Percentiles rank a stretch among this genome's conserved stretches.
Evolutionary conservation across 1,139 yeast species (phyloP).

Genomic region (Scheffersomyces titani): DNA sequence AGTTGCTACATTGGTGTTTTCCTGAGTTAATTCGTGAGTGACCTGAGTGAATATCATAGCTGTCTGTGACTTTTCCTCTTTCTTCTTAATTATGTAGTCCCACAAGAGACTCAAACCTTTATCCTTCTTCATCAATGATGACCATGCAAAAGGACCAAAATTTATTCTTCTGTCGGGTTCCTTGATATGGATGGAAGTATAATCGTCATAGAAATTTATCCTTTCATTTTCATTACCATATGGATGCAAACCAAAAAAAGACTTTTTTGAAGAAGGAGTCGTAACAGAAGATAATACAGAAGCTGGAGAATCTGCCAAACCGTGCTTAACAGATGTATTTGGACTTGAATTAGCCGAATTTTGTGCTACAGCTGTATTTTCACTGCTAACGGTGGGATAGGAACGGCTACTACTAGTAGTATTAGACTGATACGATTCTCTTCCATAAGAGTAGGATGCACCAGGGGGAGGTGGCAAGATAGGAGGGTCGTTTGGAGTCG

Average conservation of each 20-base stretch:
- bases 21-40: conserved; percentile 24
- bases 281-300: background rate
- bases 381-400: background rate
- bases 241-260: conserved; percentile 21
- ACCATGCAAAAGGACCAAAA: conserved; percentile 53
- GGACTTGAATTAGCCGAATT: background rate
- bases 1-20: conserved; percentile 23
- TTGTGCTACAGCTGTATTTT: background rate
- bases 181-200: conserved; percentile 38
- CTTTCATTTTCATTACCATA: conserved; percentile 24
- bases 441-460: background rate
- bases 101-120: conserved; percentile 38
- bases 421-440: background rate
- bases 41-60: conserved; percentile 12
- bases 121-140: conserved; percentile 49
- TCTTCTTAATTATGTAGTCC: conserved; percentile 27
- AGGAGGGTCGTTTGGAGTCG: background rate
- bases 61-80: conserved; percentile 20
- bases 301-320: background rate
- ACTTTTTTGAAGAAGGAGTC: background rate
- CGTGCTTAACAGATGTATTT: background rate
- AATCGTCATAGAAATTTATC: conserved; percentile 44
- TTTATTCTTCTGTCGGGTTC: conserved; percentile 36
- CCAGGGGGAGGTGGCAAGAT: background rate
- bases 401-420: background rate